Conservation (phyloP, 352 stramenopile genomes). For the Halophytophthora batemanensis region DNA sequence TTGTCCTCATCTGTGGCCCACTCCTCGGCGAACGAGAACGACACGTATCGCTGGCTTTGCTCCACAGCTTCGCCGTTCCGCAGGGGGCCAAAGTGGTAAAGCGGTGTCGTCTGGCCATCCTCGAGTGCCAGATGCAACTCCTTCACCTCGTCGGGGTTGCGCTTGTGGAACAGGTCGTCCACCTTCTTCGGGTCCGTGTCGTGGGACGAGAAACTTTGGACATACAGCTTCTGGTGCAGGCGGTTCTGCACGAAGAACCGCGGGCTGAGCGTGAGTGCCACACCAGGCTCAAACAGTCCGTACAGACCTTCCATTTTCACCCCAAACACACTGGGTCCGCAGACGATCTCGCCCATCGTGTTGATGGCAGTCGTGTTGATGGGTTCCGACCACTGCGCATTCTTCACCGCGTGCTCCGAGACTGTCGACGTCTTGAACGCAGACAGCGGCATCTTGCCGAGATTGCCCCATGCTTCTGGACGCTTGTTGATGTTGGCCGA, state of each 20-base stretch:
- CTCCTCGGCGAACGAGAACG: slow-evolving; percentile 71
- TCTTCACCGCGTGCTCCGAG: slow-evolving; percentile 60
- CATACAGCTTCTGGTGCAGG: slow-evolving; percentile 72
- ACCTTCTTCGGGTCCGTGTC: slow-evolving; percentile 63
- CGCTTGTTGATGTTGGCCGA: slow-evolving; percentile 37
- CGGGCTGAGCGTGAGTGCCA: slow-evolving; percentile 74
- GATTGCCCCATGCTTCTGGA: slow-evolving; percentile 51
- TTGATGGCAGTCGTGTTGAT: slow-evolving; percentile 87
- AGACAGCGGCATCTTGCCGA: slow-evolving; percentile 52
- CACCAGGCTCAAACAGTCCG: slow-evolving; percentile 70
- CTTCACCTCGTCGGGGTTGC: slow-evolving; percentile 59
- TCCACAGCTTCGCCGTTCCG: slow-evolving; percentile 60
- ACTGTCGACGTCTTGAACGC: slow-evolving; percentile 47
- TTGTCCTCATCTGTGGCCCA: slow-evolving; percentile 45
- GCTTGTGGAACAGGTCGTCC: slow-evolving; percentile 71
- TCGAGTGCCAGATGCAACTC: slow-evolving; percentile 44
- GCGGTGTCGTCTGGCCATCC: slow-evolving; percentile 57
- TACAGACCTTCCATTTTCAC: slow-evolving; percentile 84
- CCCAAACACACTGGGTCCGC: slow-evolving; percentile 67
- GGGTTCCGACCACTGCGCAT: slow-evolving; percentile 71
- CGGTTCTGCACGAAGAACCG: slow-evolving; percentile 85
- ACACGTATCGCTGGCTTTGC: slow-evolving; percentile 74
- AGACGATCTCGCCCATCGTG: slow-evolving; percentile 74
- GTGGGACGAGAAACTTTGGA: slow-evolving; percentile 66
- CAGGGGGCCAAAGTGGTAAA: slow-evolving; percentile 80